A percentile compares a stretch with the other conserved stretches of the same genome.
phyloP scores from a whole-genome alignment of 2,329 filamentous ascomycete species.

The Fusarium avenaceum region DNA sequence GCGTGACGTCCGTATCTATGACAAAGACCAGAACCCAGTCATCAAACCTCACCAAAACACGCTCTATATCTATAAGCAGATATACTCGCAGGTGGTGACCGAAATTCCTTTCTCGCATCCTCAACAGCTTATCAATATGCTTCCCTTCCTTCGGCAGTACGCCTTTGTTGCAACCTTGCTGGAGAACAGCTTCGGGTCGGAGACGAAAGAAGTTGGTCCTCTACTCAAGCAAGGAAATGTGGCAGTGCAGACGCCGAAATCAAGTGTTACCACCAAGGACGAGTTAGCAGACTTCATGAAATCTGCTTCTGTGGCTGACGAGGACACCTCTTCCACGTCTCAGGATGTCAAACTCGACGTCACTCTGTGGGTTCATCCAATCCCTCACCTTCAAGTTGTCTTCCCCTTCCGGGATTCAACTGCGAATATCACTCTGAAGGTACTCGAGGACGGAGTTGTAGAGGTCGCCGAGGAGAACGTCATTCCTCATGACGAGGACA shows the following conservation, averaged over 20 bases:
- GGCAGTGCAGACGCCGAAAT: conserved; percentile 3
- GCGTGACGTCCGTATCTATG: conserved; percentile 61
- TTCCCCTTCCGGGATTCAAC: conserved; percentile 66
- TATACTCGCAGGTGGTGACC: conserved; percentile 75
- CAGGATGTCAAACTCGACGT: conserved; percentile 62
- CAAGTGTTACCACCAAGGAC: conserved; percentile 50
- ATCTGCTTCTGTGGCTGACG: background rate
- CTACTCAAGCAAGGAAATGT: conserved; percentile 12
- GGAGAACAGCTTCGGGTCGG: conserved; percentile 68
- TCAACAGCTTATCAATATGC: conserved; percentile 77
- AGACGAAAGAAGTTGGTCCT: conserved; percentile 44
- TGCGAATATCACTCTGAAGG: conserved; percentile 69
- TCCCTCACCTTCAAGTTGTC: conserved; percentile 64
- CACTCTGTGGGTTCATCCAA: conserved; percentile 64
- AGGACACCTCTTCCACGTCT: background rate
- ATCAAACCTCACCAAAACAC: conserved; percentile 67
- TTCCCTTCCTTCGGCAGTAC: conserved; percentile 83
- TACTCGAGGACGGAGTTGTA: conserved; percentile 71
- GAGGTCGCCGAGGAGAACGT: conserved; percentile 70
- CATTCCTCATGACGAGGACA: conserved; percentile 40
- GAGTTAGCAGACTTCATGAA: conserved; percentile 54
- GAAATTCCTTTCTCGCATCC: conserved; percentile 84
- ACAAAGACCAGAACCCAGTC: conserved; percentile 48
- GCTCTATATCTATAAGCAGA: conserved; percentile 78
- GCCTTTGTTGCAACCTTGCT: conserved; percentile 77